phyloP scores from a whole-genome alignment of 2,329 filamentous ascomycete species.

The Tolypocladium album region DNA sequence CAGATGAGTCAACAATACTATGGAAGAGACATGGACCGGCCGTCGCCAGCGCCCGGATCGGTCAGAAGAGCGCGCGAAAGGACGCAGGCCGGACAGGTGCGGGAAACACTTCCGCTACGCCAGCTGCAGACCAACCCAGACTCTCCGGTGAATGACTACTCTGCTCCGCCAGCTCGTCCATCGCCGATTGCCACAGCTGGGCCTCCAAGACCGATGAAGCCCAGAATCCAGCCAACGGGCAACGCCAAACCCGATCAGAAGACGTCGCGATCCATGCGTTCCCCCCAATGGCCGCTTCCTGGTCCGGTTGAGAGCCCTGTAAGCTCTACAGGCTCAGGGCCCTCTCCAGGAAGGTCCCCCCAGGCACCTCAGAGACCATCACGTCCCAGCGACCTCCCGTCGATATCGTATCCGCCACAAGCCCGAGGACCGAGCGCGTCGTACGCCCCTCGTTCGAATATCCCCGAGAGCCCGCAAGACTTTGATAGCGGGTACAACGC shows the following conservation, averaged over 20 bases:
- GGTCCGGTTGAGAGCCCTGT: constrained; percentile 25
- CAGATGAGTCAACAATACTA: constrained; percentile 47
- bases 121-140: constrained; percentile 10
- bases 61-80: constrained; percentile 44
- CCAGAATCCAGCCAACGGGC: constrained; percentile 7
- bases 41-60: constrained; percentile 32
- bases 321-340: constrained; percentile 22
- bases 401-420: constrained; percentile 44
- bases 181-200: background rate
- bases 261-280: constrained; percentile 42
- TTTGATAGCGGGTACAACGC: constrained; percentile 24
- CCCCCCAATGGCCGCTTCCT: constrained; percentile 44
- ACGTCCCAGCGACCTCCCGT: constrained; percentile 48
- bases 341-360: constrained; percentile 37
- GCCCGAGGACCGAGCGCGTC: constrained; percentile 45
- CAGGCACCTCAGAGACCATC: constrained; percentile 46
- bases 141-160: background rate
- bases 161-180: background rate
- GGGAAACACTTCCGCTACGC: constrained; percentile 10
- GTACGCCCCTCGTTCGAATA: constrained; percentile 24
- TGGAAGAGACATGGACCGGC: constrained; percentile 41
- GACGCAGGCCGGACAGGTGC: constrained; percentile 28
- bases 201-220: constrained; percentile 9
- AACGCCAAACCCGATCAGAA: constrained; percentile 10
- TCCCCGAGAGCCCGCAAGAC: constrained; percentile 22